These are phyloP conservation scores for Meyerozyma athensensis DNA, from an alignment of 1,139 yeast species.

Conservation along the genomic window DNA sequence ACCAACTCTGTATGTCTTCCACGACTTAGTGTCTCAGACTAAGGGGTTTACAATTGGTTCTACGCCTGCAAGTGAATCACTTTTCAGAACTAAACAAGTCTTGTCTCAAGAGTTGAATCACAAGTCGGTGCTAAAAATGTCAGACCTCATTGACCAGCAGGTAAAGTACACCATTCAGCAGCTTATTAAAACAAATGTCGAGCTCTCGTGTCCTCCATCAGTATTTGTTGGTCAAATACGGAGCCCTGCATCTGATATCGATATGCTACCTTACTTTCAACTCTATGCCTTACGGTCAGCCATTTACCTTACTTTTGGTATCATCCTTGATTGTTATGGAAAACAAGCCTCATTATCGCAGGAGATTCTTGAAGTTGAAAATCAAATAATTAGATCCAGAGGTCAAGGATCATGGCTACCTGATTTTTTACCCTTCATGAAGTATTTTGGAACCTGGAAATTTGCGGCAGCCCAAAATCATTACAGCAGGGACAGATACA, in stretches of 20 bases:
- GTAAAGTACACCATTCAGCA: constrained; percentile 25
- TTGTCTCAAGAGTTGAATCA: constrained; percentile 48
- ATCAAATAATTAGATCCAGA: constrained; percentile 55
- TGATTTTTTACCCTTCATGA: constrained; percentile 56
- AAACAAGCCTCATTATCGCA: constrained; percentile 36
- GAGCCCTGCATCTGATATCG: constrained; percentile 27
- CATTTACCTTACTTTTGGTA: constrained; percentile 57
- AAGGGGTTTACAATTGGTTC: constrained; percentile 74
- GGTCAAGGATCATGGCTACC: constrained; percentile 58
- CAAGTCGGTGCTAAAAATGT: constrained; percentile 25
- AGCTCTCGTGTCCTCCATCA: constrained; percentile 20
- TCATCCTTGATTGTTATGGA: constrained; percentile 41
- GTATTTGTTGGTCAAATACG: constrained; percentile 5
- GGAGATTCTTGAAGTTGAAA: constrained; percentile 63
- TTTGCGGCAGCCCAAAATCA: constrained; percentile 35
- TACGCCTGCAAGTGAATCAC: constrained; percentile 61
- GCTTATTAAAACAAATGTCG: constrained; percentile 20
- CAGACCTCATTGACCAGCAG: constrained; percentile 41
- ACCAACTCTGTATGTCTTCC: constrained; percentile 66
- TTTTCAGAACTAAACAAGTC: constrained; percentile 48
- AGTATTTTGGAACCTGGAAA: constrained; percentile 26
- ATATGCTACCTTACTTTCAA: constrained; percentile 42
- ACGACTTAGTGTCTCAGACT: constrained; percentile 55
- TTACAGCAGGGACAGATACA: constrained; percentile 49
- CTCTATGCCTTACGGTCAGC: constrained; percentile 56